Evolutionary conservation across 306 rosid genomes (phyloP).

Genomic region (Begonia fuchsioides): DNA sequence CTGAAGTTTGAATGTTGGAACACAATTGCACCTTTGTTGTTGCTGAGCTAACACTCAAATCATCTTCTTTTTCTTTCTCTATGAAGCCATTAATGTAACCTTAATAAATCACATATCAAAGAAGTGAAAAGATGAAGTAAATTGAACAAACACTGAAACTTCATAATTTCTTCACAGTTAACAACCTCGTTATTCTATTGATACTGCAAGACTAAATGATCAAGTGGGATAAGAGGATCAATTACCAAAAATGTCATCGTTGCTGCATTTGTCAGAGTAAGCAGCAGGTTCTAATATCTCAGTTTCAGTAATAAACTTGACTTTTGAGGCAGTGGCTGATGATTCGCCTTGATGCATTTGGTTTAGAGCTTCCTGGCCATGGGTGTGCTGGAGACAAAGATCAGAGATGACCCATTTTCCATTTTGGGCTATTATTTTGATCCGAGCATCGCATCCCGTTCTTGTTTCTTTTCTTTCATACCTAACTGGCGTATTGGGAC

Average conservation of each 20-base stretch:
- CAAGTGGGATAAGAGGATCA: too few species aligned
- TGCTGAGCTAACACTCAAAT: background rate
- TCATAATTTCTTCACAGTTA: too few species aligned
- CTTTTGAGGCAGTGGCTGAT: background rate
- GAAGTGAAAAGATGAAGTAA: too few species aligned
- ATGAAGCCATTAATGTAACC: background rate
- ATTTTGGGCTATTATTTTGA: slow-evolving; percentile 4
- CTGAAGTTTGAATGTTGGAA: background rate
- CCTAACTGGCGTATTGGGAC: background rate
- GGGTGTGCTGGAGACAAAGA: slow-evolving; percentile 8
- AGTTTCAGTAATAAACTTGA: too few species aligned
- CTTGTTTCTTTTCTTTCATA: slow-evolving; percentile 12
- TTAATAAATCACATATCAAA: too few species aligned
- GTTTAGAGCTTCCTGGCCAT: background rate
- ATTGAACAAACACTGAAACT: too few species aligned
- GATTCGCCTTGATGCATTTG: background rate
- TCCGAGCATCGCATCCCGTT: slow-evolving; percentile 10
- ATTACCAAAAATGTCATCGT: too few species aligned
- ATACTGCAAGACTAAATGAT: too few species aligned
- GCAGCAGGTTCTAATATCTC: too few species aligned
- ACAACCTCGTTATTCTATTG: too few species aligned
- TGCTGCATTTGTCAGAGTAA: too few species aligned
- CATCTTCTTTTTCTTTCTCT: background rate
- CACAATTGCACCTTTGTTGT: background rate
- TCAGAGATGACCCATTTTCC: slow-evolving; percentile 8